These are phyloP conservation scores for Lithocarpus polystachyus DNA, from an alignment of 306 rosid species.

Conservation along the genomic window DNA sequence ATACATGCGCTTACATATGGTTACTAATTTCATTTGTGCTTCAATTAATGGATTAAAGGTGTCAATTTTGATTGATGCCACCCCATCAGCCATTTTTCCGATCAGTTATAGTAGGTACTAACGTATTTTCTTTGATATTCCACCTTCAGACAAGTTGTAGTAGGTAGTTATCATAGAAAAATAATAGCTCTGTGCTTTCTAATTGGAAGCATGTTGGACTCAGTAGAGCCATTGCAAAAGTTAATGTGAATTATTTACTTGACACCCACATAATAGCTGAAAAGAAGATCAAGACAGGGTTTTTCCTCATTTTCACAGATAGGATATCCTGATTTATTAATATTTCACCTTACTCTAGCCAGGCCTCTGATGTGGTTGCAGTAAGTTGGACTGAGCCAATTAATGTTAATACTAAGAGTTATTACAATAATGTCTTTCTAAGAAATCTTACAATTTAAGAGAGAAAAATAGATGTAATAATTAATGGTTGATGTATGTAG, in stretches of 20 bases:
- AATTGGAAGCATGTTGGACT: background rate
- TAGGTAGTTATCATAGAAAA: background rate
- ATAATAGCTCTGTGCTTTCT: background rate
- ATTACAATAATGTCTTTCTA: too few relatives aligned
- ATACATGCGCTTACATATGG: background rate
- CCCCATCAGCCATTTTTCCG: background rate
- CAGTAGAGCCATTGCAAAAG: background rate
- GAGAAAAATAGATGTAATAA: background rate
- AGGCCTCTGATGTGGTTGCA: too few relatives aligned
- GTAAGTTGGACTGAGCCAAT: too few relatives aligned
- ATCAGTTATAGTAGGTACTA: background rate
- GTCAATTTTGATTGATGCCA: background rate
- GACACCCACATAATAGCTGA: background rate
- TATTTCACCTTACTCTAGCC: background rate
- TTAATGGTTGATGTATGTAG: background rate
- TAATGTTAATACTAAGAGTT: too few relatives aligned
- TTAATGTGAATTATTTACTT: background rate
- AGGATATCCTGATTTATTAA: background rate
- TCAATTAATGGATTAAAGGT: background rate
- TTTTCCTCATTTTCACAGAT: background rate
- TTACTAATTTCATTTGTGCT: background rate
- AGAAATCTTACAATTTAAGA: background rate
- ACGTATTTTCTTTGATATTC: background rate
- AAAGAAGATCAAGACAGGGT: background rate
- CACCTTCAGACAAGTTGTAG: background rate